Base-by-base conservation (phyloP, 1,284 basidiomycete species). In the Gymnopus androsaceus region DNA sequence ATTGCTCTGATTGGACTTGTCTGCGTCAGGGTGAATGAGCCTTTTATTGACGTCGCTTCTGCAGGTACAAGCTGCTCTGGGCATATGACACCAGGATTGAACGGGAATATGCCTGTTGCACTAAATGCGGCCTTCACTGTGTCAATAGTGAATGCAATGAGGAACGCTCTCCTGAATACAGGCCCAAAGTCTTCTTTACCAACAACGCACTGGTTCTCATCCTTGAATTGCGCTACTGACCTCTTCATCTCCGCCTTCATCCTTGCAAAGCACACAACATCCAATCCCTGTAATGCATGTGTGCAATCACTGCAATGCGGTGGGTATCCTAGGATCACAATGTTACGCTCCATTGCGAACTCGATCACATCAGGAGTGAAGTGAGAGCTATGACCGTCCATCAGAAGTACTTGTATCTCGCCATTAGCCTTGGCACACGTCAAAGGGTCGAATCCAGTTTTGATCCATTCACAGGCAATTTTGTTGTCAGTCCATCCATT, bases 361-460 rank as follows among this genome's bases (percentile, higher is more conserved):
- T 70, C 49, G 4, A 78, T 62, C 54, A 78, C 62, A 3, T 67
- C 63, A 0, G 50, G 30, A 3, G 67, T 68, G 58, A 70, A 71
- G 56, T 79, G 75, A 1, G 74, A 77, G 47, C 63, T 69, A 57
- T 77, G 75, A 0, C 74, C 72, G 63, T 76, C 72, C 21, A 77
- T 55, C 6, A 75, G 38, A 3, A 77, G 64, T 19, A 72, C 60
- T 1, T 64, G 55, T 4, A 59, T 62, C 4, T 50, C 12, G 19
- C 70, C 69, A 19, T 28, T 51, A 11, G 71, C 71, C 56, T 75
- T 74, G 31, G 68, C 68, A 23, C 55, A 41, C 30, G 72, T 77
- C n/a, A 42, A 65, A 36, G 1, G 27, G 38, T 75, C 68, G 60
- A 77, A 76, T n/a, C 66, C 61, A 15, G 69, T 56, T 34, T 55